These are phyloP conservation scores for Fusarium foetens DNA, from an alignment of 2,329 filamentous ascomycete species.

Conservation along the genomic window DNA sequence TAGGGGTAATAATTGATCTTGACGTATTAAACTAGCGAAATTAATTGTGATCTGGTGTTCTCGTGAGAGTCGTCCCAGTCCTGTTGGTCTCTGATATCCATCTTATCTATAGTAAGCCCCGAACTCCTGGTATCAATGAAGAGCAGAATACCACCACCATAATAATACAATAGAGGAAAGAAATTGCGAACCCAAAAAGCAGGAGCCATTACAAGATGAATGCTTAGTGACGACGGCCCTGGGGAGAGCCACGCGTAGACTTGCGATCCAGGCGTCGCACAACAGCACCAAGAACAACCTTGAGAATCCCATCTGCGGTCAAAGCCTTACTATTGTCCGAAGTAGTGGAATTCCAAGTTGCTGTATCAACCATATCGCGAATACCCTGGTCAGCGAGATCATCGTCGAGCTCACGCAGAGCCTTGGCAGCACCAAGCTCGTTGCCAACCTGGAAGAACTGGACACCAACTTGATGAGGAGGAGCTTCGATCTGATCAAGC, in stretches of 20 bases:
- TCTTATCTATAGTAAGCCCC: neutral
- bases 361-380: conserved; percentile 92
- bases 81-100: neutral
- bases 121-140: conserved; percentile 25
- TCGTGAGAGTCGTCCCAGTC: conserved; percentile 6
- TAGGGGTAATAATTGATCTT: conserved; percentile 15
- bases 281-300: conserved; percentile 83
- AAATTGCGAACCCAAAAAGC: neutral
- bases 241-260: conserved; percentile 22
- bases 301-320: conserved; percentile 78
- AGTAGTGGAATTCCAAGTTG: conserved; percentile 72
- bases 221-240: conserved; percentile 11
- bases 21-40: neutral
- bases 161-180: conserved; percentile 5
- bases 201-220: neutral
- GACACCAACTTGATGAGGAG: conserved; percentile 85
- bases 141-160: conserved; percentile 5
- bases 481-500: conserved; percentile 75
- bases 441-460: conserved; percentile 96
- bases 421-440: conserved; percentile 70
- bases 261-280: conserved; percentile 58
- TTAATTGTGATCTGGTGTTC: neutral
- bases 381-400: conserved; percentile 65
- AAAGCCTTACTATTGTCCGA: conserved; percentile 57
- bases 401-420: conserved; percentile 81